Evolutionary conservation across 2,329 filamentous ascomycete species (phyloP), one percentile per base, ranked within the genome.

Genomic region (Alternaria sp.): DNA sequence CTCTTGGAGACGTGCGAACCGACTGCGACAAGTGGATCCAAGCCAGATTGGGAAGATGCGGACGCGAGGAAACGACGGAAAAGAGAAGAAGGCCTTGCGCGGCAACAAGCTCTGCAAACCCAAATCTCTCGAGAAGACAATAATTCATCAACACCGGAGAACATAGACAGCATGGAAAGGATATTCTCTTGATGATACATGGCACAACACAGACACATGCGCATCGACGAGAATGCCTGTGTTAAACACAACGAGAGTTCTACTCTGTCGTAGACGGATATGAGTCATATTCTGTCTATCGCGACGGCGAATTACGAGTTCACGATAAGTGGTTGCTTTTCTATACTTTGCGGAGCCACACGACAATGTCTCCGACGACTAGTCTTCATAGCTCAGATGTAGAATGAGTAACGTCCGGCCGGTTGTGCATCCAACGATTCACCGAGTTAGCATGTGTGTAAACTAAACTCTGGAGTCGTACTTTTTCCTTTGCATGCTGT

Each of bases 51-150:
- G 81, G 81, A 83, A 62, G 77, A 81, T 58, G 67, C 79, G 50
- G 76, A 79, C 40, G 67, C 63, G 11, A 73, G 82, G 63, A 79
- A 74, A 56, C 73, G 73, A 23, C 74, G 81, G 15, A 83, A 82
- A 69, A 75, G 80, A 62, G 77, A 76, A 49, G 81, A 83, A 67
- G 82, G 82, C 1, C 62, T 93, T 61, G 82, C 77, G 66, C 83
- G 82, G 68, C 85, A 84, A 88, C 71, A 70, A 62, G 73, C 68
- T 43, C 36, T 77, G 25, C 70, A 68, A 43, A 50, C 5, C 6
- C 49, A 66, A 44, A 21, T n/a, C 5, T 26, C 58, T 28, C 50
- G 44, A 8, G 44, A n/a, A 28, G 28, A 11, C 11, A 17, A 19
- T 2, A 13, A 43, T 32, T 13, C 30, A 8, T 25, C 12, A 6